A percentile compares a stretch with the other conserved stretches of the same genome.
Conservation (phyloP, 2,329 filamentous ascomycete genomes). For the Talaromyces sp. region DNA sequence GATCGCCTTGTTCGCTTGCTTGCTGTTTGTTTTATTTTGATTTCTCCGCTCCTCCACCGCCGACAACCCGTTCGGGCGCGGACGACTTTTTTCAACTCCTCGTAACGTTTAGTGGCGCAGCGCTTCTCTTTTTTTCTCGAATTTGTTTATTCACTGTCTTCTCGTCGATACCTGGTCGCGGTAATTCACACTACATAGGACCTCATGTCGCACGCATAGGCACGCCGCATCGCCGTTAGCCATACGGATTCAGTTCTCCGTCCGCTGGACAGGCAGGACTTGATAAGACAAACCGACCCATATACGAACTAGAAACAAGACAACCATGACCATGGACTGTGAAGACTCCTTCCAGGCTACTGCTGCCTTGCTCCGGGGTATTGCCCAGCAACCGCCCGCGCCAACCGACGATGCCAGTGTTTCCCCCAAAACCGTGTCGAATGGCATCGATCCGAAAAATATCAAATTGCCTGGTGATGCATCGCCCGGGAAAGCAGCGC, state of each 20-base stretch:
- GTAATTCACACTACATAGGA: background rate
- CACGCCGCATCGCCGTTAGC: background rate
- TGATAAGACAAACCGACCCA: background rate
- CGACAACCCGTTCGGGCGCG: background rate
- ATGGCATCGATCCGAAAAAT: conserved; percentile 48
- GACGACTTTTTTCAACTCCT: background rate
- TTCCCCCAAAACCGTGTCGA: conserved; percentile 33
- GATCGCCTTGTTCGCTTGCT: background rate
- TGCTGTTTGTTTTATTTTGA: background rate
- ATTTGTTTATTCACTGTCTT: background rate
- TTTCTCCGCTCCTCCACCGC: background rate
- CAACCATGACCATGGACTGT: conserved; percentile 35
- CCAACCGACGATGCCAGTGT: conserved; percentile 26
- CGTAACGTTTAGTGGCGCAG: background rate
- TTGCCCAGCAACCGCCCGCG: conserved; percentile 34
- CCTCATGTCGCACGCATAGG: conserved; percentile 10
- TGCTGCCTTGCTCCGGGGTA: conserved; percentile 36
- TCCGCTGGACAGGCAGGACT: background rate
- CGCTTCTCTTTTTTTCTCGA: background rate
- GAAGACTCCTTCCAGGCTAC: conserved; percentile 46
- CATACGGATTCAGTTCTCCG: background rate
- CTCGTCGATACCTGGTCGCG: conserved; percentile 4
- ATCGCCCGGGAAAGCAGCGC: conserved; percentile 66
- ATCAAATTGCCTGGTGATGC: conserved; percentile 73
- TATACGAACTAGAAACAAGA: background rate